Percentiles rank a stretch among this genome's conserved stretches.
Evolutionary conservation across 2,329 filamentous ascomycete genomes (phyloP).

Genomic region (Aspergillus neotritici): DNA sequence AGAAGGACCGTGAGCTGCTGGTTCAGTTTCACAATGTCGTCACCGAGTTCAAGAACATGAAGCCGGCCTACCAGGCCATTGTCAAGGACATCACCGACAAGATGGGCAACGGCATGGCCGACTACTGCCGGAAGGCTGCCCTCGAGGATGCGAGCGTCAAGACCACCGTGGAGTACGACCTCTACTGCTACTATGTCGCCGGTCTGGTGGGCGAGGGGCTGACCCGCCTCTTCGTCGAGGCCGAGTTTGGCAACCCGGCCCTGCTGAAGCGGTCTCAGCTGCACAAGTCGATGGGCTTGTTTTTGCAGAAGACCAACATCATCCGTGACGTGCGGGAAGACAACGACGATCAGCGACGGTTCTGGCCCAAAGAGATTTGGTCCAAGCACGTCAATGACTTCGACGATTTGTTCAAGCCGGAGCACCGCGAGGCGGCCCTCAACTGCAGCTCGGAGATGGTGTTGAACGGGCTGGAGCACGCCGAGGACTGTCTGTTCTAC

Average conservation of each 20-base stretch:
- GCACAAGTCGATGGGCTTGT: slow-evolving; percentile 93
- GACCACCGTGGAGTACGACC: slow-evolving; percentile 82
- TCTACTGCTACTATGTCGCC: slow-evolving; percentile 98
- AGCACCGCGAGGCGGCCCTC: slow-evolving; percentile 70
- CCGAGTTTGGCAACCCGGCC: slow-evolving; percentile 77
- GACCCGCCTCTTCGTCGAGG: slow-evolving; percentile 83
- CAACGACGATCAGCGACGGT: slow-evolving; percentile 76
- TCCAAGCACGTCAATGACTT: slow-evolving; percentile 87
- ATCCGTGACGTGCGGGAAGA: slow-evolving; percentile 94
- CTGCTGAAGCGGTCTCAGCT: slow-evolving; percentile 72
- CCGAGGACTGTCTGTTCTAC: slow-evolving; percentile 94
- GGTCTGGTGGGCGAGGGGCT: slow-evolving; percentile 93
- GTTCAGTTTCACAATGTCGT: slow-evolving; percentile 89
- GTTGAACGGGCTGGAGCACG: slow-evolving; percentile 77
- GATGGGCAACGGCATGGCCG: slow-evolving; percentile 99
- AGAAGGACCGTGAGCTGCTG: slow-evolving; percentile 89
- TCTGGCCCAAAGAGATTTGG: slow-evolving; percentile 97
- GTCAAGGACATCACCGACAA: slow-evolving; percentile 87
- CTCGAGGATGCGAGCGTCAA: slow-evolving; percentile 73
- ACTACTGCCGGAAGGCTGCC: slow-evolving; percentile 81
- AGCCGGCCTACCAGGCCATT: slow-evolving; percentile 74
- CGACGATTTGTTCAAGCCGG: slow-evolving; percentile 80
- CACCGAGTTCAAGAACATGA: slow-evolving; percentile 79
- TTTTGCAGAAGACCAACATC: slow-evolving; percentile 98
- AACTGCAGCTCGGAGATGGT: slow-evolving; percentile 93